Conservation (phyloP, 75 land plant genomes). For the Pinus tabuliformis region DNA sequence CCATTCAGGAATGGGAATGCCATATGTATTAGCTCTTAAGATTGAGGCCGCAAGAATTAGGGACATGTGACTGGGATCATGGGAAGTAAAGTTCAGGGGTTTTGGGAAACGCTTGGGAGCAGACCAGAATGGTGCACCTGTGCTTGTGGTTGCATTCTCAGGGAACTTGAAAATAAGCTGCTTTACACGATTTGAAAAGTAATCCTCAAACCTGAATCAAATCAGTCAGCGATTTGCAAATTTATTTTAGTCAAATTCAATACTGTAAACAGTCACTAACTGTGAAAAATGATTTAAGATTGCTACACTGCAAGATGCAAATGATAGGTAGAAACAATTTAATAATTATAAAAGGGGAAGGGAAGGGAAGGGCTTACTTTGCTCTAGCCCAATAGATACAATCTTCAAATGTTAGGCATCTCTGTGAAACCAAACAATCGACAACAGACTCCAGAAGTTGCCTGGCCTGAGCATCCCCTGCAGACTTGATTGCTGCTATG, state of each 20-base stretch:
- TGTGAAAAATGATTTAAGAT: not conserved
- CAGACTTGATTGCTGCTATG: slow-evolving; percentile 54
- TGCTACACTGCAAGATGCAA: no score
- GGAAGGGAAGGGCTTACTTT: slow-evolving; percentile 30
- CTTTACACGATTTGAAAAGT: slow-evolving; percentile 88
- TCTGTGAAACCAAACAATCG: slow-evolving; percentile 75
- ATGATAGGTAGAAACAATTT: no score
- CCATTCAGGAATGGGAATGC: slow-evolving; percentile 82
- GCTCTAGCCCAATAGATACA: slow-evolving; percentile 81
- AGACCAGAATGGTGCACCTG: slow-evolving; percentile 69
- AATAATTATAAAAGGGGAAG: no score
- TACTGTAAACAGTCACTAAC: not conserved
- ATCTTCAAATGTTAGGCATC: slow-evolving; percentile 74
- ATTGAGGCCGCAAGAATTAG: slow-evolving; percentile 71
- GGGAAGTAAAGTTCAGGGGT: slow-evolving; percentile 56
- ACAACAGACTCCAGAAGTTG: slow-evolving; percentile 75
- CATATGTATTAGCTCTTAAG: slow-evolving; percentile 77
- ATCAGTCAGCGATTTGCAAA: no score
- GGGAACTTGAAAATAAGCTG: slow-evolving; percentile 92
- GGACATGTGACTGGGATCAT: slow-evolving; percentile 53
- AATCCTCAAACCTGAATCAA: slow-evolving; percentile 81
- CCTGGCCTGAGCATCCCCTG: slow-evolving; percentile 90
- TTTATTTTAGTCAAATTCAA: no score
- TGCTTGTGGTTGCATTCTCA: slow-evolving; percentile 78
- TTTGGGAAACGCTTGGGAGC: slow-evolving; percentile 93